Base-by-base conservation (phyloP, 2,329 filamentous ascomycete genomes). In the Hirsutella minnesotensis region DNA sequence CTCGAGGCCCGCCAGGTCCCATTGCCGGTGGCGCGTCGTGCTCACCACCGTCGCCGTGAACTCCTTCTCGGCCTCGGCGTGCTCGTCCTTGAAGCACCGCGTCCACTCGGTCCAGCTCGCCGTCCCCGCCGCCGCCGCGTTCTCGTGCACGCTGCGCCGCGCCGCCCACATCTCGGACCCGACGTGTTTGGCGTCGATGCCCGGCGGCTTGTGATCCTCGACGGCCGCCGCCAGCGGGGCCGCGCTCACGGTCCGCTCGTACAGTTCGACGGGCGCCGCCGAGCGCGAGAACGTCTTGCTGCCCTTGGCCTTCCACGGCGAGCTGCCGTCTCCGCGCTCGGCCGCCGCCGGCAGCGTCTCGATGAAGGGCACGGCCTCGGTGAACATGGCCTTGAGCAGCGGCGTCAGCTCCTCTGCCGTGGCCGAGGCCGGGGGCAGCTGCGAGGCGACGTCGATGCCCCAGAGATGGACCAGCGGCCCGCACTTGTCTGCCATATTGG, bases 91-190 rank as follows among this genome's bases (percentile, higher is more conserved):
- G 56, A 86, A 72, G 48, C 67, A 69, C 29, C 57, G 58, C 31
- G 70, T 66, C 56, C 86, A 83, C 58, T 87, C 82, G 0, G 62
- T 64, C 73, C 79, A 85, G 38, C 56, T 65, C 9, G 79, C 81
- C 1, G 78, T 78, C 9, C 75, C 71, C 20, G 53, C 53, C 33
- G 60, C 62, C 16, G 65, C 61, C 5, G 58, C 62, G 52, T 81
- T 70, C 44, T 64, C 63, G 56, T 87, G 83, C 35, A 73, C 61
- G 55, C 77, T 83, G 37, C 70, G 70, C 44, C 83, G 71, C 34
- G 75, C 75, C 42, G 72, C 72, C 83, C 83, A 87, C 16, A 67
- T 70, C 59, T 83, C 80, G 1, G 56, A 41, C 20, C 48, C 50
- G 16, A 54, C 27, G 7, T 40, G 31, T 8, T 46, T 47, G 21